phyloP scores from a whole-genome alignment of 75 land plant species.

The Pinus tabuliformis region DNA sequence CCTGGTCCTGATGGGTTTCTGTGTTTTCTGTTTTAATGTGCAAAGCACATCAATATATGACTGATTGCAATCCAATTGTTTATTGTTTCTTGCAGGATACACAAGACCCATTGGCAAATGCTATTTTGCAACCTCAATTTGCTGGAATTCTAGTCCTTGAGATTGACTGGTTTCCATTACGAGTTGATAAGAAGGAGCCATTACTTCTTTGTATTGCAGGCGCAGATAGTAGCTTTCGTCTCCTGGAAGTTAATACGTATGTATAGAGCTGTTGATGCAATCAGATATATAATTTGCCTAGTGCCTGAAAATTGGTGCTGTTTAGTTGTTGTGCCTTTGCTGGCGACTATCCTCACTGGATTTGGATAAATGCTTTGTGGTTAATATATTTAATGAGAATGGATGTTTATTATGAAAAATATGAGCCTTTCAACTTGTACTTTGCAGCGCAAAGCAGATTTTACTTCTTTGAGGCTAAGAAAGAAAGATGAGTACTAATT shows the following conservation, averaged over 20 bases:
- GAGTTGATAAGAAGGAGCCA: slow-evolving; percentile 77
- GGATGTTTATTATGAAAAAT: background rate
- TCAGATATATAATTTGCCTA: background rate
- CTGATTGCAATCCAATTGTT: background rate
- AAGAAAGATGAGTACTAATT: no score
- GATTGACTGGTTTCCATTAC: slow-evolving; percentile 90
- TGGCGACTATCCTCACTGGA: background rate
- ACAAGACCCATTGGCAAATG: slow-evolving; percentile 86
- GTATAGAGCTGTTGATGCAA: slow-evolving; percentile 12
- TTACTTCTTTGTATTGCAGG: slow-evolving; percentile 87
- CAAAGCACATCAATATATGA: background rate
- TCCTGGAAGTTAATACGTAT: slow-evolving; percentile 81
- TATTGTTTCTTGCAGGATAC: slow-evolving; percentile 61
- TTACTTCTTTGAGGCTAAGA: background rate
- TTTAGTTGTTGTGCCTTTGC: background rate
- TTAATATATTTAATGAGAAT: background rate
- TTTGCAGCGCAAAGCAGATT: background rate
- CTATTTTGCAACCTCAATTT: slow-evolving; percentile 84
- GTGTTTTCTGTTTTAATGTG: background rate
- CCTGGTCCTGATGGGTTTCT: background rate
- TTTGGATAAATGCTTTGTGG: background rate
- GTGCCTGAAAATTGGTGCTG: background rate
- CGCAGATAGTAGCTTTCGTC: slow-evolving; percentile 97
- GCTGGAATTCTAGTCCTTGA: slow-evolving; percentile 94
- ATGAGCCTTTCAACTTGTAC: background rate